Evolutionary conservation across 1,284 basidiomycete species (phyloP), one percentile per base, ranked within the genome.

Genomic region (Irpex rosettiformis): DNA sequence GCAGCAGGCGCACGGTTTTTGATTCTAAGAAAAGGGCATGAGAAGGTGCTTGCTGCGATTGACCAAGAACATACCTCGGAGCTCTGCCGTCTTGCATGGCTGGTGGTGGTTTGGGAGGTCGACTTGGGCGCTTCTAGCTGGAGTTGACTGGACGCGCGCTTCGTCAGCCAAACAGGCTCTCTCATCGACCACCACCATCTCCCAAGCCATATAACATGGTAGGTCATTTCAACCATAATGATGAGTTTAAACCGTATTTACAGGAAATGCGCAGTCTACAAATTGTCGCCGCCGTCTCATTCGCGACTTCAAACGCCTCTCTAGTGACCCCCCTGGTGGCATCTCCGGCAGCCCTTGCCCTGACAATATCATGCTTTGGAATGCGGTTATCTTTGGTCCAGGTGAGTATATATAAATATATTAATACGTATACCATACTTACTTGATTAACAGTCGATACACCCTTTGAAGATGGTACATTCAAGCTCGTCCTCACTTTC

Each of bases 341-440:
- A 95, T 98, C 67, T 96, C 93, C 11, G 96, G 96, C 25, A 95
- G 94, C 65, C 96, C 96, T 68, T 96, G 94, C 72, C 89, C 94
- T 0, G 96, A 98, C 74, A 98, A 98, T 72, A 96, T 99, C 73
- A 96, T 98, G 93, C 81, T 98, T 10, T 99, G 96, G 96, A 98
- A 99, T 70, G 96, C 96, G 1, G 96, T 99, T 64, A 99, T 99
- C 66, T 98, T 99, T 71, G 96, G 96, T 0, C 96, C 96, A 73
- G 91, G 95, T 94, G 60, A 67, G 88, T 77, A 25, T 24, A 42
- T 28, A 29, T 40, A 6, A 45, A 10, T 5, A 54, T 45, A 53
- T 18, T 52, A 33, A 51, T 52, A 30, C 21, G 49, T 45, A 52
- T 61, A 25, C 51, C 54, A 56, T 40, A 33, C 55, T 56, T 40